phyloP scores from a whole-genome alignment of 2,329 filamentous ascomycete species.

The Orbilia quercus region DNA sequence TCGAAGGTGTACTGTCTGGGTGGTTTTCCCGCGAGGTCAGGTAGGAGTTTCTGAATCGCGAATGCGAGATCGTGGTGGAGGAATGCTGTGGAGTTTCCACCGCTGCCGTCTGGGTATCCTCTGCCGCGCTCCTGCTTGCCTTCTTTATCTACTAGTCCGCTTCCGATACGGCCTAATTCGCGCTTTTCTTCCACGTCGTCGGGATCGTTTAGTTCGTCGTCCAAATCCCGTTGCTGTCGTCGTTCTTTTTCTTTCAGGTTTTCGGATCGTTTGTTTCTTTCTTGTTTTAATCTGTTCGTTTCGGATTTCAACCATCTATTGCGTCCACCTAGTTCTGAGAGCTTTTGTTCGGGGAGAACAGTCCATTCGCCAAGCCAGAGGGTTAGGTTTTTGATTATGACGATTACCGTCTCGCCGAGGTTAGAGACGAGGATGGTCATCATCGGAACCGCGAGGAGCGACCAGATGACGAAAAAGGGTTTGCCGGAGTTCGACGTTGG shows the following conservation, averaged over 20 bases:
- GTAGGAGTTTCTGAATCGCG: slow-evolving; percentile 44
- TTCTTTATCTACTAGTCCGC: slow-evolving; percentile 58
- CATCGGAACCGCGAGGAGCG: slow-evolving; percentile 82
- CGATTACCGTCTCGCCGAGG: slow-evolving; percentile 83
- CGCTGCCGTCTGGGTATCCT: slow-evolving; percentile 18
- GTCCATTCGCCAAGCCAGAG: slow-evolving; percentile 73
- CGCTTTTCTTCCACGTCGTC: slow-evolving; percentile 46
- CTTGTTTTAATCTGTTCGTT: slow-evolving; percentile 64
- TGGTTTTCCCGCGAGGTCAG: slow-evolving; percentile 62
- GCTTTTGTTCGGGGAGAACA: slow-evolving; percentile 66
- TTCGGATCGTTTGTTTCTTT: slow-evolving; percentile 61
- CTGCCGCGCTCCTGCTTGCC: slow-evolving; percentile 61
- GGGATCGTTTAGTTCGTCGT: slow-evolving; percentile 58
- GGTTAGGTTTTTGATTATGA: slow-evolving; percentile 72
- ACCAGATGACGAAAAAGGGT: slow-evolving; percentile 94
- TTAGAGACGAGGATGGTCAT: slow-evolving; percentile 88
- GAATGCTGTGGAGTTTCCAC: slow-evolving; percentile 24
- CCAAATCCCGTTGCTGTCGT: slow-evolving; percentile 63
- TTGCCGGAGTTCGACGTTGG: slow-evolving; percentile 82
- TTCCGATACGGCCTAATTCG: slow-evolving; percentile 29
- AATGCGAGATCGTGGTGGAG: slow-evolving; percentile 44
- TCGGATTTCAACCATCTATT: slow-evolving; percentile 63
- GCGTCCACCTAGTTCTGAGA: slow-evolving; percentile 22
- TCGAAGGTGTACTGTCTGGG: slow-evolving; percentile 79
- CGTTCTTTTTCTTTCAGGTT: slow-evolving; percentile 63